phyloP scores from a whole-genome alignment of 2,329 filamentous ascomycete genomes.

The Aureobasidium sp. region DNA sequence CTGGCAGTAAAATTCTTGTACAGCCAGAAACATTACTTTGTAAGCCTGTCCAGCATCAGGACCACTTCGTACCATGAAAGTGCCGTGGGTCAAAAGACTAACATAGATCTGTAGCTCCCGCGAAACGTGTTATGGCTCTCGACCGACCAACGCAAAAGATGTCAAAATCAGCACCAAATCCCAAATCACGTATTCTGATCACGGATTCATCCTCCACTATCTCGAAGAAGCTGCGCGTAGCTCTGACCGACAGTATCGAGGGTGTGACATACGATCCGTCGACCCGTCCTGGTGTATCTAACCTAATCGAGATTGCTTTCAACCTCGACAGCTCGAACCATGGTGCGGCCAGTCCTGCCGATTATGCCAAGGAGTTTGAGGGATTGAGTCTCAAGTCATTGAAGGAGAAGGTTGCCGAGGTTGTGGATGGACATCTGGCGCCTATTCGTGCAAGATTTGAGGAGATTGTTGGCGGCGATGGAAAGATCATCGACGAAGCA shows the following conservation, averaged over 20 bases:
- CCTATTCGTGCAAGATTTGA: slow-evolving; percentile 53
- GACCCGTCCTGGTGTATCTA: slow-evolving; percentile 73
- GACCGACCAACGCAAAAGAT: slow-evolving; percentile 74
- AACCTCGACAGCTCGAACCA: slow-evolving; percentile 50
- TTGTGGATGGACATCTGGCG: slow-evolving; percentile 47
- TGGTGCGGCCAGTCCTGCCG: slow-evolving; percentile 33
- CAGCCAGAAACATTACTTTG: slow-evolving; percentile 66
- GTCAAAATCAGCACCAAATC: slow-evolving; percentile 77
- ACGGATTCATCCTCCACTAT: slow-evolving; percentile 64
- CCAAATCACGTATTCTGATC: slow-evolving; percentile 72
- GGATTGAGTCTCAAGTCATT: slow-evolving; percentile 48
- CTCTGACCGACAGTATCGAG: slow-evolving; percentile 68
- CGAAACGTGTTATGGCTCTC: slow-evolving; percentile 85
- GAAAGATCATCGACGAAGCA: slow-evolving; percentile 50
- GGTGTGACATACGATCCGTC: slow-evolving; percentile 65
- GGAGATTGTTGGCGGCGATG: slow-evolving; percentile 43
- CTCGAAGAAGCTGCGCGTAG: slow-evolving; percentile 59
- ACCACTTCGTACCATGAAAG: background rate
- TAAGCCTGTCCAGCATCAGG: slow-evolving; percentile 31
- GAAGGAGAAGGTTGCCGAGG: slow-evolving; percentile 57
- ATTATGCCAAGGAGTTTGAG: slow-evolving; percentile 38
- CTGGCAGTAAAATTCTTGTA: slow-evolving; percentile 53
- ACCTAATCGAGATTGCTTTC: slow-evolving; percentile 73
- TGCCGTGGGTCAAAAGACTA: background rate
- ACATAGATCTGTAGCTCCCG: slow-evolving; percentile 49